These are phyloP conservation scores for Pelargonium australe DNA, from an alignment of 441 rosid species.

Conservation along the genomic window DNA sequence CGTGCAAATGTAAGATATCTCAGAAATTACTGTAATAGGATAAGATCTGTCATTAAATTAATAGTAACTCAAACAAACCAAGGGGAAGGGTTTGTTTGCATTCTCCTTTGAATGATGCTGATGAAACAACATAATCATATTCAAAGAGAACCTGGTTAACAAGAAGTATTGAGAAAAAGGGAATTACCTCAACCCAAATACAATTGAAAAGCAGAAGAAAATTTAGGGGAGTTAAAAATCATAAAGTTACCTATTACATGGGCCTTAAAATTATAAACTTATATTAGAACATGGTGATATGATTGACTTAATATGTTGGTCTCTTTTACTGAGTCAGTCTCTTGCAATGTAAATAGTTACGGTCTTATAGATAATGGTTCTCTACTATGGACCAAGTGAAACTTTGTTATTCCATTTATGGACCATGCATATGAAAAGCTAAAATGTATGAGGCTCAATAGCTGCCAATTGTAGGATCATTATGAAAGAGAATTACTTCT, in stretches of 20 bases:
- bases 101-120: no score
- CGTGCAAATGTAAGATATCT: no score
- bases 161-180: not conserved
- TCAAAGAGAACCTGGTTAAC: no score
- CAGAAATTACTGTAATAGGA: no score
- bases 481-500: constrained; percentile 48
- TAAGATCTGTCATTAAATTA: no score
- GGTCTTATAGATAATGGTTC: not conserved
- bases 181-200: constrained; percentile 3
- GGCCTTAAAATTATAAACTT: no score
- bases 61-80: no score
- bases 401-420: not conserved
- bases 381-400: not conserved
- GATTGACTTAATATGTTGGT: not conserved
- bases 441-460: constrained; percentile 12
- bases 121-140: no score
- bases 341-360: not conserved
- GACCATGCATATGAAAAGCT: constrained; percentile 4
- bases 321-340: not conserved
- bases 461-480: constrained; percentile 12
- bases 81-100: no score
- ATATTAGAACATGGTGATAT: no score
- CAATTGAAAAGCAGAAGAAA: not conserved
- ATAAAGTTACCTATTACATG: not conserved
- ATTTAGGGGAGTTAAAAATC: not conserved